Evolutionary conservation across 2,329 filamentous ascomycete species (phyloP), one percentile per base, ranked within the genome.

Genomic region (Daldinia eschscholtzii): DNA sequence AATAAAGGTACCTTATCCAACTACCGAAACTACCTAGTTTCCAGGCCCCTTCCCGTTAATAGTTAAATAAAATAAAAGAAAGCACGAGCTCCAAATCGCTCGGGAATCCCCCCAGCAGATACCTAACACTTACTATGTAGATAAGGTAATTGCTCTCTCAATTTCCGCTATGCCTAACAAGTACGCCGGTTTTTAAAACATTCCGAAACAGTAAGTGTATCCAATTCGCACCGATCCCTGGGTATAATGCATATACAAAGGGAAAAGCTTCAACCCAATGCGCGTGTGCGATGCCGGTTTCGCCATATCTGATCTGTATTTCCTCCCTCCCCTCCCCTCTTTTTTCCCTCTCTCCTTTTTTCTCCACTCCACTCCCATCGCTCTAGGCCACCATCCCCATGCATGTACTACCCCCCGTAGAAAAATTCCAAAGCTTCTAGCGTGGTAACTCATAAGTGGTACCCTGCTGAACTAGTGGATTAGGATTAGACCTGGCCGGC

Each of bases 201-300:
- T 20, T 52, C 62, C 68, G 66, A 71, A 67, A 72, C 68, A 66
- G 53, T 60, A 61, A 58, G 67, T 67, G 57, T 69, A 68, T 68
- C 70, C 68, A 64, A 46, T 70, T 70, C 72, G 71, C 71, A 39
- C 66, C 39, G 33, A 68, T 70, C 63, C 70, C 70, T 67, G 69
- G 71, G 71, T 72, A 72, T 74, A 72, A 55, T 39, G 15, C 70
- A 65, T 56, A 64, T 59, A 64, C 63, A 71, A 72, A 67, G 48
- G 61, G 59, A 42, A 58, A 42, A 58, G 57, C 48, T 59, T 50
- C 20, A 23, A 39, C 57, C 28, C 26, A n/a, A 52, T 28, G 33
- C 42, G 35, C 15, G 37, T 30, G 39, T 42, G n/a, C 55, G 39
- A 42, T 60, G 58, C 30, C 30, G 37, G 23, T 57, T 57, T 39